phyloP scores from a whole-genome alignment of 768 basidiomycete species.

The Leccinellum albellum region DNA sequence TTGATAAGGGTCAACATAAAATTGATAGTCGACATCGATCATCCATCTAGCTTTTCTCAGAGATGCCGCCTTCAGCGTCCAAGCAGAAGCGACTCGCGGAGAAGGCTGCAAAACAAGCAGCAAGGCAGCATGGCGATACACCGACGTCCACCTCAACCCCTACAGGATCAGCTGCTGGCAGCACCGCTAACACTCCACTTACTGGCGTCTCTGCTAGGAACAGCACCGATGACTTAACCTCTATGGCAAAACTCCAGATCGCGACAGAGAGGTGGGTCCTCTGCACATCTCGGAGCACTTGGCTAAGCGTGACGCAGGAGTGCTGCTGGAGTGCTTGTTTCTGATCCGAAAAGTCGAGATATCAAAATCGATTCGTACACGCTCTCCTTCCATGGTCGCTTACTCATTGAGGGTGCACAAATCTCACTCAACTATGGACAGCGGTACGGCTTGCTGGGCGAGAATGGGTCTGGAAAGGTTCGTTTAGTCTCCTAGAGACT shows the following conservation, averaged over 20 bases:
- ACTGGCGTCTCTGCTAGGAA: constrained; percentile 78
- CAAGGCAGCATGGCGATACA: constrained; percentile 46
- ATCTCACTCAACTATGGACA: constrained; percentile 86
- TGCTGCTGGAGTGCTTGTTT: constrained; percentile 87
- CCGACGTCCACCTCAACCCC: constrained; percentile 56
- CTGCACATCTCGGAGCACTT: neutral
- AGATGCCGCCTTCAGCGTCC: constrained; percentile 74
- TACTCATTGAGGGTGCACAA: constrained; percentile 64
- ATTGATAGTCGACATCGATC: constrained; percentile 27
- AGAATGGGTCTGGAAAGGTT: constrained; percentile 99
- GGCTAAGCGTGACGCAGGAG: constrained; percentile 49
- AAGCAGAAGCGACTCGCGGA: constrained; percentile 94
- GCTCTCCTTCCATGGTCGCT: constrained; percentile 93
- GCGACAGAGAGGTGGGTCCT: constrained; percentile 79
- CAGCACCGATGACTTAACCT: constrained; percentile 73
- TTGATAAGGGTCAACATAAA: constrained; percentile 11
- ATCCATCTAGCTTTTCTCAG: constrained; percentile 17
- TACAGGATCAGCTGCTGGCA: constrained; percentile 61
- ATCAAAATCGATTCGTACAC: constrained; percentile 97
- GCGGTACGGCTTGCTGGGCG: constrained; percentile 91
- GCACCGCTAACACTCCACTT: constrained; percentile 69
- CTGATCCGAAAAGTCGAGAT: constrained; percentile 89
- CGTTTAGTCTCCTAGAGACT: constrained; percentile 20
- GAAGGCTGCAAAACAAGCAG: constrained; percentile 81
- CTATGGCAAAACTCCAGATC: constrained; percentile 86